Evolutionary conservation across 768 basidiomycete genomes (phyloP).

Genomic region (Melanogaster broomeanus): DNA sequence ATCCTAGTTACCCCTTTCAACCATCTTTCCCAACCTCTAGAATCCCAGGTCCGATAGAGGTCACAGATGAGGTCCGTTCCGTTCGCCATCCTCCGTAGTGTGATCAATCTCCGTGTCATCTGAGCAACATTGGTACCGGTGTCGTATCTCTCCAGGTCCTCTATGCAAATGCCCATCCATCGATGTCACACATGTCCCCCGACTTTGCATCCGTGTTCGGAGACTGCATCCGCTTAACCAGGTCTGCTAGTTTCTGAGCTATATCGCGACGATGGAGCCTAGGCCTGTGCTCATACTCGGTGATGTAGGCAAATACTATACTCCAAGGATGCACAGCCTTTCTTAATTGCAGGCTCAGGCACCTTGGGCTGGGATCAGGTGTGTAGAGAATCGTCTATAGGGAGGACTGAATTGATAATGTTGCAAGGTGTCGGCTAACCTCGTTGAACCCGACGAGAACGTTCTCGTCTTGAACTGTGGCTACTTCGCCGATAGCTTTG

Average conservation of each 20-base stretch:
- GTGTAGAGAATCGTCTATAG: constrained; percentile 14
- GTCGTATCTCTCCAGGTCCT: constrained; percentile 57
- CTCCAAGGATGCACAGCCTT: constrained; percentile 80
- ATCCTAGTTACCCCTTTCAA: background rate
- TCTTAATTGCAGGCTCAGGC: constrained; percentile 92
- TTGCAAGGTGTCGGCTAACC: constrained; percentile 79
- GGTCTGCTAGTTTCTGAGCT: constrained; percentile 40
- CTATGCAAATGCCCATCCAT: constrained; percentile 90
- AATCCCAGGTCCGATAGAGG: constrained; percentile 66
- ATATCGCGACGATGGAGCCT: background rate
- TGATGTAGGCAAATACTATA: constrained; percentile 66
- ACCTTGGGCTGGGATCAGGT: constrained; percentile 98
- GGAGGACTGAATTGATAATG: background rate
- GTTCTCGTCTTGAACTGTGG: constrained; percentile 87
- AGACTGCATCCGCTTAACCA: constrained; percentile 83
- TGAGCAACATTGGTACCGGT: background rate
- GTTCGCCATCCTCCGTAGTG: constrained; percentile 5
- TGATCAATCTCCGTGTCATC: background rate
- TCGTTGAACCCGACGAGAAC: constrained; percentile 79
- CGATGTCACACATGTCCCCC: constrained; percentile 84
- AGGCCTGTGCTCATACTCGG: background rate
- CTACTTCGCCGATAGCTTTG: constrained; percentile 92
- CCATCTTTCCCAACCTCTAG: constrained; percentile 30
- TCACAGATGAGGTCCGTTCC: constrained; percentile 57
- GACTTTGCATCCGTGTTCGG: constrained; percentile 90